Evolutionary conservation across 108 stramenopile genomes (phyloP), one percentile per base, ranked within the genome.

Genomic region (Skeletonema grethae): DNA sequence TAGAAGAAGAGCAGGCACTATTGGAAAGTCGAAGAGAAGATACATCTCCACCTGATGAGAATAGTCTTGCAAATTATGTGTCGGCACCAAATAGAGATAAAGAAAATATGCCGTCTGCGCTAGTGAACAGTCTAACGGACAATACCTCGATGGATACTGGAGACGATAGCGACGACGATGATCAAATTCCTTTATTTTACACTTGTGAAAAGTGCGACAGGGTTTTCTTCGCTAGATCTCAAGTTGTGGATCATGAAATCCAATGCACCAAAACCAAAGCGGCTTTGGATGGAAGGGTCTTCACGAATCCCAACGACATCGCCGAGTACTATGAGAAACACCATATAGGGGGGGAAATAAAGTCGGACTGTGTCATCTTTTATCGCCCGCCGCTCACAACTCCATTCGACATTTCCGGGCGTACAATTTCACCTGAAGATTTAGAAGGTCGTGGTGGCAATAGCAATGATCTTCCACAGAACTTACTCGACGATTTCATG

Each of bases 371-470:
- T 22, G 50, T 53, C 7, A 18, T 53, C 20, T 53, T 53, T 53
- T 53, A 53, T 22, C 50, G 50, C 50, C 50, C 50, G 1, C 22
- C 50, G n/a, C 7, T 53, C 50, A 7, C 50, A 53, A 22, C 50
- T 24, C 7, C 50, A 24, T 2, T 22, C n/a, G 20, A 20, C 18
- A 53, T 6, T 22, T 22, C 50, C 8, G 50, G 50, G 20, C 50
- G 50, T 53, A 53, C 50, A 8, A 53, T 53, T 6, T 53, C 50
- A 53, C 50, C 50, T 24, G 50, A 53, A 24, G 50, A 53, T 53
- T 53, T 22, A 24, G 50, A 53, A 9, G 50, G 20, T 53, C 50
- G 50, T 16, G 50, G 50, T 53, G 50, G 50, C 5, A 53, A 53
- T 8, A 53, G 50, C 7, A 53, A 53, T 18, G 50, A 53, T 7